Evolutionary conservation across 805 yeast species (phyloP).

Genomic region (Tetrapisispora pingtungensis): DNA sequence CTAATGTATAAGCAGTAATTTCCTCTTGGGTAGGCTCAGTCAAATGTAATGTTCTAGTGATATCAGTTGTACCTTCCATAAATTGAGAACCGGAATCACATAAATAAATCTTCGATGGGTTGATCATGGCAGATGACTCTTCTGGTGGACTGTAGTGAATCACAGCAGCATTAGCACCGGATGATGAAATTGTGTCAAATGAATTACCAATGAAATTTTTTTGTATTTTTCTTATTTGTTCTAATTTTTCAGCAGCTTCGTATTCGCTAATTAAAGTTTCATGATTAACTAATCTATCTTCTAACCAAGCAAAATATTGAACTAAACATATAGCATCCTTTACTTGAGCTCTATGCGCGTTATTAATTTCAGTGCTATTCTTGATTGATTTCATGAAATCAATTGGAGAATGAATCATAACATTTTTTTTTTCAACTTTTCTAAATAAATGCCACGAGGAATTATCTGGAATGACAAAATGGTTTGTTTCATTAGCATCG

Average conservation of each 20-base stretch:
- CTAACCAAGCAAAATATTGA: conserved; percentile 76
- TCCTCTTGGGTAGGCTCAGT: conserved; percentile 33
- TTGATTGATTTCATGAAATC: conserved; percentile 65
- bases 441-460: conserved; percentile 62
- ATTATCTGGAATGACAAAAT: conserved; percentile 42
- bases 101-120: conserved; percentile 58
- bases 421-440: conserved; percentile 29
- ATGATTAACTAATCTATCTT: conserved; percentile 38
- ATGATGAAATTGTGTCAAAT: conserved; percentile 65
- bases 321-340: conserved; percentile 75
- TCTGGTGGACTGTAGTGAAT: conserved; percentile 66
- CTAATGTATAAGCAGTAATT: conserved; percentile 64
- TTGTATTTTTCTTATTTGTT: conserved; percentile 42
- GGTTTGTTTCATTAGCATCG: conserved; percentile 13
- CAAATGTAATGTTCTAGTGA: conserved; percentile 80
- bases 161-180: conserved; percentile 67
- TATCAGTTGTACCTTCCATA: conserved; percentile 91
- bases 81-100: conserved; percentile 90
- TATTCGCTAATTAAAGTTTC: conserved; percentile 48
- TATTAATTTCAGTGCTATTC: conserved; percentile 59
- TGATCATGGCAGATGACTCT: conserved; percentile 48
- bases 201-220: conserved; percentile 58
- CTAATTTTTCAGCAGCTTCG: conserved; percentile 52
- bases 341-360: conserved; percentile 65
- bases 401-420: conserved; percentile 47